phyloP scores from a whole-genome alignment of 2,329 filamentous ascomycete genomes.

The Trichoderma harzianum region DNA sequence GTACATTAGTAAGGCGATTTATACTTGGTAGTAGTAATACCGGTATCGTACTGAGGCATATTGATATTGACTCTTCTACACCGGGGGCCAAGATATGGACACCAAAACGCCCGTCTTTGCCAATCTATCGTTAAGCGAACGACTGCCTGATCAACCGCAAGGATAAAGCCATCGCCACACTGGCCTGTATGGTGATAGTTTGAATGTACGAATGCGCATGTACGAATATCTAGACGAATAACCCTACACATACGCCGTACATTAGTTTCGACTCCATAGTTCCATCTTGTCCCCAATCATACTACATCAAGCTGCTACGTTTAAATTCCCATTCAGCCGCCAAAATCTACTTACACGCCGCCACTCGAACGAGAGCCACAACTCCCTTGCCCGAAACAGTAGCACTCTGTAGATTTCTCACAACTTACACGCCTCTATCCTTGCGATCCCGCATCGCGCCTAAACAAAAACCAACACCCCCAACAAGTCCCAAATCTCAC shows the following conservation, averaged over 20 bases:
- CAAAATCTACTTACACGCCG: too few relatives aligned
- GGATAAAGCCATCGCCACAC: neutral
- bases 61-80: neutral
- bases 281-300: neutral
- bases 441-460: slow-evolving; percentile 3
- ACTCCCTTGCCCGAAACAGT: neutral
- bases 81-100: neutral
- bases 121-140: neutral
- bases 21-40: neutral
- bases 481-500: neutral
- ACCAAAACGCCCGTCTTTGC: neutral
- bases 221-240: neutral
- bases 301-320: neutral
- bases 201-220: neutral
- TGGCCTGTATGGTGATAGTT: neutral
- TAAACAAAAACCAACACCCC: neutral
- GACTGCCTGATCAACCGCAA: slow-evolving; percentile 3
- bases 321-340: neutral
- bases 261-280: neutral
- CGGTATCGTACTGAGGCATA: neutral
- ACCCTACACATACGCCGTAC: neutral
- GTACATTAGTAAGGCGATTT: neutral
- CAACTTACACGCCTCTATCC: neutral
- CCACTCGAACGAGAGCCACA: too few relatives aligned
- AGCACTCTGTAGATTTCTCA: neutral